Percentiles rank a stretch among this genome's conserved stretches.
Conservation (phyloP, 2,329 filamentous ascomycete genomes). For the Lecanosticta acicola region DNA sequence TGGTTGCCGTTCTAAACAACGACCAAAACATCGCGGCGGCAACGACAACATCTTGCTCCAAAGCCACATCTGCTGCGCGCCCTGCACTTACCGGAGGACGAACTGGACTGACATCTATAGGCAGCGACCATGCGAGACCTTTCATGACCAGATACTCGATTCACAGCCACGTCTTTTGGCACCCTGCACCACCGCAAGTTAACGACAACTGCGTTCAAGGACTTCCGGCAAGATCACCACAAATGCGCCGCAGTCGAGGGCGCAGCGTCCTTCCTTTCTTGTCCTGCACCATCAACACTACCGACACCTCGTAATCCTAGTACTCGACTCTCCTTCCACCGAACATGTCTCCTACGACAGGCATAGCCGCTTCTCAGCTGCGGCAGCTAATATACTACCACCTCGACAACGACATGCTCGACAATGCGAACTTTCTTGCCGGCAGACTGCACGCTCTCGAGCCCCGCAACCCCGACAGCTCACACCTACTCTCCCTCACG, state of each 20-base stretch:
- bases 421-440: constrained; percentile 91
- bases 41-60: not conserved
- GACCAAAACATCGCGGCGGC: constrained; percentile 1
- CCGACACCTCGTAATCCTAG: constrained; percentile 2
- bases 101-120: not conserved
- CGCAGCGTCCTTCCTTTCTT: not conserved
- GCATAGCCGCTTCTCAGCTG: constrained; percentile 55
- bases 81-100: not conserved
- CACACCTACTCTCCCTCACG: constrained; percentile 77
- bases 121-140: not conserved
- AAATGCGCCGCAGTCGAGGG: not conserved
- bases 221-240: not conserved
- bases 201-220: not conserved
- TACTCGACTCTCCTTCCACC: constrained; percentile 3
- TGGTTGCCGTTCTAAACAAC: not conserved
- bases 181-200: not conserved
- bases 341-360: constrained; percentile 51
- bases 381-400: constrained; percentile 64
- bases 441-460: constrained; percentile 82
- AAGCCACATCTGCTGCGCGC: not conserved
- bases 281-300: not conserved
- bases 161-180: constrained; percentile 2
- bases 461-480: constrained; percentile 69
- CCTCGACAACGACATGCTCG: constrained; percentile 82
- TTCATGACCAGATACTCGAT: constrained; percentile 1